These are phyloP conservation scores for Tilletia caries DNA, from an alignment of 1,284 basidiomycete species.

Conservation along the genomic window DNA sequence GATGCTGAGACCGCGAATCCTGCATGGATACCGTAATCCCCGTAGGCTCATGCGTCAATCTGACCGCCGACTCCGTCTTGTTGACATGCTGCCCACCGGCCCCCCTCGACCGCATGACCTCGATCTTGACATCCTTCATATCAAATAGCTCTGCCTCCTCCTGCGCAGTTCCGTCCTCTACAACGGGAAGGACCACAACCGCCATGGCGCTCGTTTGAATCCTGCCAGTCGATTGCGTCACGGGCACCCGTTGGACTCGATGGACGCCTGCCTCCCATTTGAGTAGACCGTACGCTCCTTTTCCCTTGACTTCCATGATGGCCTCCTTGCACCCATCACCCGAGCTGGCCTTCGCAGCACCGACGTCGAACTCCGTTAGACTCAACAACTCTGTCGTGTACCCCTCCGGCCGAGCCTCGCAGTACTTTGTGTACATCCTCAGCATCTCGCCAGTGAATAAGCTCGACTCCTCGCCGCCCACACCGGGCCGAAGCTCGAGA, in stretches of 20 bases:
- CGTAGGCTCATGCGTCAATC: conserved; percentile 86
- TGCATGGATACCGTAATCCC: conserved; percentile 97
- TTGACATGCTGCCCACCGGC: conserved; percentile 99
- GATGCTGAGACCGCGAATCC: conserved; percentile 92
- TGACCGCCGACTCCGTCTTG: conserved; percentile 97
- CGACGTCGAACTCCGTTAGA: conserved; percentile 34
- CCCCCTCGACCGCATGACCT: conserved; percentile 90
- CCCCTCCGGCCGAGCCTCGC: not conserved
- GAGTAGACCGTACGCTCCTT: conserved; percentile 39
- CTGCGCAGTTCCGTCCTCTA: conserved; percentile 37
- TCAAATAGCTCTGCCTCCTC: conserved; percentile 62
- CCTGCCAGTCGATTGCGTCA: conserved; percentile 79
- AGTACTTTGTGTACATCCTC: conserved; percentile 73
- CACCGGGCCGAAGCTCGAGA: conserved; percentile 85
- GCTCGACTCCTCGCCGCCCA: conserved; percentile 83
- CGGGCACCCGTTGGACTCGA: conserved; percentile 87
- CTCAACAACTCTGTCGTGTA: conserved; percentile 18
- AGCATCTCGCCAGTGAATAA: conserved; percentile 77
- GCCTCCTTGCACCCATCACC: conserved; percentile 74
- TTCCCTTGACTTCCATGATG: conserved; percentile 74
- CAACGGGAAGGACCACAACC: conserved; percentile 56
- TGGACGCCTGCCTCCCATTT: conserved; percentile 70
- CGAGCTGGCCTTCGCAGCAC: conserved; percentile 19
- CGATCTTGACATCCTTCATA: conserved; percentile 80
- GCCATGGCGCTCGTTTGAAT: conserved; percentile 91